Evolutionary conservation across 2,329 filamentous ascomycete genomes (phyloP), one percentile per base, ranked within the genome.

Genomic region (Aspergillaceae sp.): DNA sequence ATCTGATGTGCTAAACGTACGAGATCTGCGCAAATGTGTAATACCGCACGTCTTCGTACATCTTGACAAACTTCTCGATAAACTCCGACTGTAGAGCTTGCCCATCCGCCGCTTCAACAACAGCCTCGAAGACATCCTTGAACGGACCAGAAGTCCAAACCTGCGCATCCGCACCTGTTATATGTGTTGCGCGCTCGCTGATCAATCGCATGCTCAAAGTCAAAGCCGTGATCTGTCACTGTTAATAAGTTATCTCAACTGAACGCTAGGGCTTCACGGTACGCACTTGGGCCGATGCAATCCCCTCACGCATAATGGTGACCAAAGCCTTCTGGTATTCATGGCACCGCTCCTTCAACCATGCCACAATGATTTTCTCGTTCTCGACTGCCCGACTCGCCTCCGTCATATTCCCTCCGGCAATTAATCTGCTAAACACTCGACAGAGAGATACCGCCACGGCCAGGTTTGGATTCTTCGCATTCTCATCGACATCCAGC

Each of bases 1-100:
- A 27, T 32, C 10, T 37, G 28, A 32, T 4, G 26, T 37, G 6
- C 41, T 27, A 3, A 10, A 73, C 82, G 56, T 77, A 87, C 83
- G 79, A 79, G 55, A 94, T 72, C 9, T 79, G 78, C 57, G 82
- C 76, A 61, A 94, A 86, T 0, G 88, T 87, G 64, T 86, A 88
- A 64, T 84, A 94, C 52, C 87, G 78, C 49, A 96, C 75, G 65
- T 97, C 92, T 58, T 92, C 86, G 61, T 83, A 89, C 63, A 84
- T 76, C 62, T 86, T 82, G 42, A 89, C 74, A 62, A 82, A 96
- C 54, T 87, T 87, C 48, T 86, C 78, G 28, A 84, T 74, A 43
- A 91, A 96, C 46, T 87, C 82, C 41, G 80, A 74, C 43, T 82
- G 77, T n/a, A 83, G 72, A 33, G 77, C 74, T 35, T 79, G 76